phyloP scores from a whole-genome alignment of 805 yeast genomes.

The Candida fluviatilis region DNA sequence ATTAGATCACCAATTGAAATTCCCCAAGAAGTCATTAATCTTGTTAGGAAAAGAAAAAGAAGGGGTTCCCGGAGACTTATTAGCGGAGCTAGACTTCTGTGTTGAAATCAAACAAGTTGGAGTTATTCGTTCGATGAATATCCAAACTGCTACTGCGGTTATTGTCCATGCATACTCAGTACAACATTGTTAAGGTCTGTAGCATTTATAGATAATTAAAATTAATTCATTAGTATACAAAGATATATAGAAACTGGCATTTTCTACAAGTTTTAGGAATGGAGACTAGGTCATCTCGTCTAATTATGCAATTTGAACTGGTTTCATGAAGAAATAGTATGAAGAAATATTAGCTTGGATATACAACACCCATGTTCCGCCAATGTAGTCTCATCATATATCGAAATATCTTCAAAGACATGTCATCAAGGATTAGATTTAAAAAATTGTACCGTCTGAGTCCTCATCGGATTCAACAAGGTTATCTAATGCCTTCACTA shows the following conservation, averaged over 20 bases:
- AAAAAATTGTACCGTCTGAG: conserved; percentile 24
- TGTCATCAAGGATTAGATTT: conserved; percentile 1
- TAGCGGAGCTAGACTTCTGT: conserved; percentile 80
- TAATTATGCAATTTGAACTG: no score
- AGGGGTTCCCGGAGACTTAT: conserved; percentile 83
- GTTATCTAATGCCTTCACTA: conserved; percentile 54
- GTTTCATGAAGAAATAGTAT: no score
- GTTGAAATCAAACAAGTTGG: conserved; percentile 91
- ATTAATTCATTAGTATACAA: conserved; percentile 3
- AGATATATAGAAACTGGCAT: no score
- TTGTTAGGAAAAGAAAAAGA: conserved; percentile 83
- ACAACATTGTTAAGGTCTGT: conserved; percentile 49
- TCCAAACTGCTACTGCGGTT: conserved; percentile 94
- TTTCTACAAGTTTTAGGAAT: no score
- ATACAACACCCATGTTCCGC: no score
- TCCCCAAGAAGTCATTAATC: conserved; percentile 77
- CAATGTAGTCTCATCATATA: no score
- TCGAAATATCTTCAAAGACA: background rate
- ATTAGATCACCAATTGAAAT: conserved; percentile 56
- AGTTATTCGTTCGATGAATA: conserved; percentile 90
- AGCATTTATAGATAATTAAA: conserved; percentile 4
- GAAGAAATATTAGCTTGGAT: no score
- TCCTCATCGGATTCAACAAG: conserved; percentile 40
- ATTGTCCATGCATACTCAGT: conserved; percentile 85
- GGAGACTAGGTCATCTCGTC: no score